Conservation (phyloP, 345 rosid genomes). For the Euphorbia peplus region DNA sequence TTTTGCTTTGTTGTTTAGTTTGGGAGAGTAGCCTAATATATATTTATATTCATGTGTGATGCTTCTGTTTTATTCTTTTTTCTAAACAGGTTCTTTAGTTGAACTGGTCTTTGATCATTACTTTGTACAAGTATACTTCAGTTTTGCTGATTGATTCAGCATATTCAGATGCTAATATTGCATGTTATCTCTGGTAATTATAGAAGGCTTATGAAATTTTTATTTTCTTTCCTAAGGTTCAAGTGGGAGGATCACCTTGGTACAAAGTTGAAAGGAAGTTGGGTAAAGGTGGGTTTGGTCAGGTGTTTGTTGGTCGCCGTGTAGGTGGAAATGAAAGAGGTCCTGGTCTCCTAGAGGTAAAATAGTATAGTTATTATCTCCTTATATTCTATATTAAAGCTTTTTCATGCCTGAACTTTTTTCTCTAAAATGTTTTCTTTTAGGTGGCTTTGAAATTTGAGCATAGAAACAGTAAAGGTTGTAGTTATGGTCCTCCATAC, state of each 20-base stretch:
- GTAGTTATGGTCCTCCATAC: slow-evolving; percentile 37
- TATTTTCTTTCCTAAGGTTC: slow-evolving; percentile 23
- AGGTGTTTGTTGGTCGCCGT: slow-evolving; percentile 38
- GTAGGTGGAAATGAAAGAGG: slow-evolving; percentile 45
- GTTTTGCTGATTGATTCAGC: not conserved
- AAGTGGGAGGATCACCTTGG: slow-evolving; percentile 33
- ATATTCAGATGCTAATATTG: not conserved
- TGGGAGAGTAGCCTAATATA: not conserved
- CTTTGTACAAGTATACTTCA: not conserved
- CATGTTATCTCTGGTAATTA: not conserved
- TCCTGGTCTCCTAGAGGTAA: slow-evolving; percentile 79
- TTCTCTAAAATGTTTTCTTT: not conserved
- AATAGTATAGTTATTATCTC: not conserved
- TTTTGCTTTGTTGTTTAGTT: not conserved
- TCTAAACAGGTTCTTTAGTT: not conserved
- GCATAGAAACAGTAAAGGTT: slow-evolving; percentile 38
- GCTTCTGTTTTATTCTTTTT: not conserved
- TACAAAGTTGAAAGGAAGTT: slow-evolving; percentile 32
- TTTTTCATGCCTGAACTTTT: slow-evolving; percentile 1
- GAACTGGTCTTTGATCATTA: not conserved
- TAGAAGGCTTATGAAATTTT: slow-evolving; percentile 1
- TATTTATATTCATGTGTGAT: no score
- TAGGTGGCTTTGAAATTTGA: slow-evolving; percentile 38
- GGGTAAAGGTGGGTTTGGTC: slow-evolving; percentile 41
- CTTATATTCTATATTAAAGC: not conserved